Evolutionary conservation across 148 eudicot genomes (phyloP).

Genomic region (Gaultheria prostrata): DNA sequence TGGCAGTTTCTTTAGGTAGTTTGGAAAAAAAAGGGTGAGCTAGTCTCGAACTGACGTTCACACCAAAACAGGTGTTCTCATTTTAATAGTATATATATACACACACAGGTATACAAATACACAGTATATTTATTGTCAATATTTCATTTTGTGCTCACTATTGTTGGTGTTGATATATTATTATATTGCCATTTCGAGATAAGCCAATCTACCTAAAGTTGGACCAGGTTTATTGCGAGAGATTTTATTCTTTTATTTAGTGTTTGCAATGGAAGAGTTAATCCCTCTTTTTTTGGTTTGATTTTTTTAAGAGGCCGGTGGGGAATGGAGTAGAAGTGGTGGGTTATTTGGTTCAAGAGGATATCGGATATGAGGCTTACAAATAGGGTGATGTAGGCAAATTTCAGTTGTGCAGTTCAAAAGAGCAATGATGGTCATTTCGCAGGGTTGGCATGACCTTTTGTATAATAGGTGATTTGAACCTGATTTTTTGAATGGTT

Average conservation of each 20-base stretch:
- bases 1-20: neutral
- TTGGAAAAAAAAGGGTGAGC: too few species aligned
- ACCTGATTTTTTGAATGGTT: neutral
- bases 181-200: neutral
- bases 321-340: neutral
- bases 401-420: neutral
- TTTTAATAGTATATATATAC: too few species aligned
- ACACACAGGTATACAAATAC: too few species aligned
- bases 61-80: too few species aligned
- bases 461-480: neutral
- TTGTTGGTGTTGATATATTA: neutral
- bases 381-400: neutral
- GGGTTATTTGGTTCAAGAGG: neutral
- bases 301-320: neutral
- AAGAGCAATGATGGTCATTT: neutral
- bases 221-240: neutral
- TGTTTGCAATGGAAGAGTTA: neutral
- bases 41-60: too few species aligned
- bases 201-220: neutral
- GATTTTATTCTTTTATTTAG: neutral
- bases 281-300: neutral
- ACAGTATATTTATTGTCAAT: neutral
- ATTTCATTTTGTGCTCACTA: neutral
- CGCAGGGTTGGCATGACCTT: neutral
- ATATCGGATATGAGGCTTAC: neutral